Evolutionary conservation across 257 asterid species (phyloP).

Genomic region (Orobanche coerulescens): DNA sequence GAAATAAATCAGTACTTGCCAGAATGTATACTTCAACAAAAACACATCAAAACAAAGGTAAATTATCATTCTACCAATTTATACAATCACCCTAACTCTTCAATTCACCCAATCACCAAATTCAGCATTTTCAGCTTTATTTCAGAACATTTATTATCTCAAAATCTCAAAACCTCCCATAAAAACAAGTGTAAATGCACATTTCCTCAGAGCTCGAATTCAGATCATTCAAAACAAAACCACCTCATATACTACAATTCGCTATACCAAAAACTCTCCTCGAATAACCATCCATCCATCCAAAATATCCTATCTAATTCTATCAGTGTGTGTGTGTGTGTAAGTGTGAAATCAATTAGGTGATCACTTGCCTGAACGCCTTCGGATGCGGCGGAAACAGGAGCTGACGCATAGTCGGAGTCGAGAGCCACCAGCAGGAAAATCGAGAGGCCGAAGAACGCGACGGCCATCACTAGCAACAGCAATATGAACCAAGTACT

Average conservation of each 20-base stretch:
- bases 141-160: neutral
- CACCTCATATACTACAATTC: neutral
- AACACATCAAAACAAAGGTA: neutral
- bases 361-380: constrained; percentile 69
- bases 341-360: neutral
- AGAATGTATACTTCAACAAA: neutral
- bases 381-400: constrained; percentile 86
- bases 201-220: neutral
- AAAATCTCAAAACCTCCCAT: neutral
- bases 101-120: neutral
- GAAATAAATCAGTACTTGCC: neutral
- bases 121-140: neutral
- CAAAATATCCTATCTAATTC: constrained; percentile 2
- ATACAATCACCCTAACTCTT: constrained; percentile 1
- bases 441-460: constrained; percentile 71
- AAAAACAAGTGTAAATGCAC: neutral
- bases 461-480: constrained; percentile 61
- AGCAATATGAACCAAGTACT: constrained; percentile 64
- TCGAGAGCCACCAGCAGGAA: constrained; percentile 64
- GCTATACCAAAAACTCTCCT: neutral
- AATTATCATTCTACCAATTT: neutral
- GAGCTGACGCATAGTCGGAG: constrained; percentile 46
- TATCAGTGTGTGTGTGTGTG: neutral
- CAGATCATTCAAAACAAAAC: neutral
- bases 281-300: neutral